phyloP scores from a whole-genome alignment of 2,329 filamentous ascomycete genomes.

The Phialocephala subalpina region DNA sequence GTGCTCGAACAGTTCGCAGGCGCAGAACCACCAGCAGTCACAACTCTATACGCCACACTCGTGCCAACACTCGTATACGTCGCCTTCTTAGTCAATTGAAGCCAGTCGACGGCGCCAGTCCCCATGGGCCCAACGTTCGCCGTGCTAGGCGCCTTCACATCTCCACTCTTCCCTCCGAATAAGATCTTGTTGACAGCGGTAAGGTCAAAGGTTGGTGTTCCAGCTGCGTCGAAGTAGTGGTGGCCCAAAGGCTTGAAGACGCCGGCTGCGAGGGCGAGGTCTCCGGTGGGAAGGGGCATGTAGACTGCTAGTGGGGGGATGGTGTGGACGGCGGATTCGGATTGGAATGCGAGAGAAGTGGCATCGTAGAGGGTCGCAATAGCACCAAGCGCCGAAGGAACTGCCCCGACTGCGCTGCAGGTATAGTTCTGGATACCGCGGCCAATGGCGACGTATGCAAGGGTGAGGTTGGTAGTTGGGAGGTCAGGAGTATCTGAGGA shows the following conservation, averaged over 20 bases:
- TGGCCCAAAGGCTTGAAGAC: slow-evolving; percentile 33
- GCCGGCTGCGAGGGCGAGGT: slow-evolving; percentile 12
- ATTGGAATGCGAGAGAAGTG: slow-evolving; percentile 35
- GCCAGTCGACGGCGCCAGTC: slow-evolving; percentile 43
- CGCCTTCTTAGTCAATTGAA: slow-evolving; percentile 38
- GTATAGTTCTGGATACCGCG: slow-evolving; percentile 46
- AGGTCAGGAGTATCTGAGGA: slow-evolving; percentile 36
- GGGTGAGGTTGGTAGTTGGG: slow-evolving; percentile 33
- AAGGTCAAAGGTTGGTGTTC: slow-evolving; percentile 42
- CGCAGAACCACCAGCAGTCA: slow-evolving; percentile 40
- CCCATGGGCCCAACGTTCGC: slow-evolving; percentile 35
- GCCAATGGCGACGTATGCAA: slow-evolving; percentile 42
- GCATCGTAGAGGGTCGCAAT: slow-evolving; percentile 44
- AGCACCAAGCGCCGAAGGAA: slow-evolving; percentile 38
- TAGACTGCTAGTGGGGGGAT: slow-evolving; percentile 36
- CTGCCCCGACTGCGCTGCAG: slow-evolving; percentile 34
- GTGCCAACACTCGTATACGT: slow-evolving; percentile 34
- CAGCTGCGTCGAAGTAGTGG: slow-evolving; percentile 42
- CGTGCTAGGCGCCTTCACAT: slow-evolving; percentile 35
- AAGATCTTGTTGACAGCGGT: slow-evolving; percentile 32
- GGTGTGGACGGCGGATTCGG: slow-evolving; percentile 24
- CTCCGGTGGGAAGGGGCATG: slow-evolving; percentile 20
- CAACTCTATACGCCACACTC: slow-evolving; percentile 40
- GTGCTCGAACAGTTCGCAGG: slow-evolving; percentile 28
- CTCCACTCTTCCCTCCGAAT: slow-evolving; percentile 33